phyloP scores from a whole-genome alignment of 805 yeast genomes.

The Maudiozyma saulgeensis region DNA sequence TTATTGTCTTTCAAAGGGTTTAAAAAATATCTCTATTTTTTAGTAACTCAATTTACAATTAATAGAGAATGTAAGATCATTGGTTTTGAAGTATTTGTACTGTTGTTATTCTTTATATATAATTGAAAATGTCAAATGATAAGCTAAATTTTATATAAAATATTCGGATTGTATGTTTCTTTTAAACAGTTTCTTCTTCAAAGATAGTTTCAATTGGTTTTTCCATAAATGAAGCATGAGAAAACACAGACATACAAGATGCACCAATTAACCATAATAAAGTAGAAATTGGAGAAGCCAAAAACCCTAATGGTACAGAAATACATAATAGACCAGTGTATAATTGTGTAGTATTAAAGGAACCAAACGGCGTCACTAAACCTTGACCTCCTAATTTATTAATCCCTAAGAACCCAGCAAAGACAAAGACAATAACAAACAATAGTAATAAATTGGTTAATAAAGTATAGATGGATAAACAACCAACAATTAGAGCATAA shows the following conservation, averaged over 20 bases:
- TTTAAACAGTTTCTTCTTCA: constrained; percentile 53
- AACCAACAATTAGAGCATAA: constrained; percentile 62
- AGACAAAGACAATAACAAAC: constrained; percentile 69
- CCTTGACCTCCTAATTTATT: constrained; percentile 74
- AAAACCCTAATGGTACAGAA: constrained; percentile 70
- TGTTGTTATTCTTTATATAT: too few species aligned
- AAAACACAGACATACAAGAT: constrained; percentile 62
- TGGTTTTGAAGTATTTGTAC: too few species aligned
- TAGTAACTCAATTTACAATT: too few species aligned
- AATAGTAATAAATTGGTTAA: constrained; percentile 76
- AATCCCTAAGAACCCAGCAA: constrained; percentile 71
- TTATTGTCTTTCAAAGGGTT: too few species aligned
- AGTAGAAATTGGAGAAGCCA: constrained; percentile 84
- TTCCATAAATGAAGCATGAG: constrained; percentile 87
- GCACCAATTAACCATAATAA: constrained; percentile 89
- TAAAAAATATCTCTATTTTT: too few species aligned
- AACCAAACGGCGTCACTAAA: constrained; percentile 63
- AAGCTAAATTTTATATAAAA: too few species aligned
- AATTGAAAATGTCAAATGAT: too few species aligned
- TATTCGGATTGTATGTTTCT: not conserved
- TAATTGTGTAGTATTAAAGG: constrained; percentile 65
- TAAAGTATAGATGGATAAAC: constrained; percentile 74
- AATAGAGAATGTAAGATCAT: too few species aligned
- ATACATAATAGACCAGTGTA: constrained; percentile 75
- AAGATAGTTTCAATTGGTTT: constrained; percentile 93